Evolutionary conservation across 1,284 basidiomycete genomes (phyloP).

Genomic region (Rhizoctonia solani): DNA sequence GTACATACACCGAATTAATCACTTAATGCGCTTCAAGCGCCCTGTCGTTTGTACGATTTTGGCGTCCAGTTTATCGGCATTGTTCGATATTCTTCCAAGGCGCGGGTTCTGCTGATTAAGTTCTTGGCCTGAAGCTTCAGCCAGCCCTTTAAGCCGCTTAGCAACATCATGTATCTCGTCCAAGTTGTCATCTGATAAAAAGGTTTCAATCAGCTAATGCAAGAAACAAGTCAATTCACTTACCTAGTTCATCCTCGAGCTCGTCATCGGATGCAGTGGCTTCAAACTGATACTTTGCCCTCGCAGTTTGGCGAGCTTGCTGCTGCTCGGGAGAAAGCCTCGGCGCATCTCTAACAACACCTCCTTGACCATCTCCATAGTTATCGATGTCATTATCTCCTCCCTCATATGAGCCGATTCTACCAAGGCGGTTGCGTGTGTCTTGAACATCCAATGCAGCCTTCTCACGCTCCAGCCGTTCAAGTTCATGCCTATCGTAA

Average conservation of each 20-base stretch:
- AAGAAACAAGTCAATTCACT: background rate
- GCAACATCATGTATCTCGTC: conserved; percentile 85
- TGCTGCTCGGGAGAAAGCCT: conserved; percentile 56
- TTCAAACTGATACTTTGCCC: conserved; percentile 92
- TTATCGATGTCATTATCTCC: no score
- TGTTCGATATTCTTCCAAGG: conserved; percentile 69
- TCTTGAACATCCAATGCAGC: no score
- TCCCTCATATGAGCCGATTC: no score
- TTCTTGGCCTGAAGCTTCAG: conserved; percentile 82
- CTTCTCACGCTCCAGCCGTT: no score
- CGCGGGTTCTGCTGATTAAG: conserved; percentile 75
- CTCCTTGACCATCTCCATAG: conserved; percentile 50
- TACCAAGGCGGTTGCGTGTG: no score
- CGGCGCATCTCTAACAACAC: conserved; percentile 49
- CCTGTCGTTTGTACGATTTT: conserved; percentile 71
- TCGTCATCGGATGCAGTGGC: conserved; percentile 96
- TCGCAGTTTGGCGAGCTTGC: conserved; percentile 63
- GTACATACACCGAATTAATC: no score
- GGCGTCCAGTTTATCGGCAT: conserved; percentile 67
- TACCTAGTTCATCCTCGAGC: conserved; percentile 60
- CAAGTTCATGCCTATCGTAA: conserved; percentile 83
- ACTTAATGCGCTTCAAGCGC: conserved; percentile 28
- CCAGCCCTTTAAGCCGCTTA: conserved; percentile 82
- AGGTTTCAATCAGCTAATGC: conserved; percentile 59
- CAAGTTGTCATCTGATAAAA: conserved; percentile 73